Conservation (phyloP, 1,139 yeast species). For the Protomyces macrosporus region DNA sequence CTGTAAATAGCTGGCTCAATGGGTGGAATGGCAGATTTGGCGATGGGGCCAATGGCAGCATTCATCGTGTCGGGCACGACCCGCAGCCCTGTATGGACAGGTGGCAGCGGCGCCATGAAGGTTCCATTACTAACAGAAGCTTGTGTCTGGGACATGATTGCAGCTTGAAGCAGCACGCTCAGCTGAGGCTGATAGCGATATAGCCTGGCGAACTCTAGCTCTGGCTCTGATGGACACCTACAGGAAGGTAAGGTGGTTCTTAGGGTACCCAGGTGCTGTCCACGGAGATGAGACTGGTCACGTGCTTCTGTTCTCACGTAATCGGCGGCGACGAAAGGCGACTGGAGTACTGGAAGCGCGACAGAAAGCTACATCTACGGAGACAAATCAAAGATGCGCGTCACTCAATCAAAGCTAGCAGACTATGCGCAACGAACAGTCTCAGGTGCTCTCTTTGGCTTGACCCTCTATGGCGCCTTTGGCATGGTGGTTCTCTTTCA, state of each 20-base stretch:
- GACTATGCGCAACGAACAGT: conserved; percentile 24
- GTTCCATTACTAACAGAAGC: neutral
- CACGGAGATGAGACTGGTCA: too few relatives aligned
- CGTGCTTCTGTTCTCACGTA: neutral
- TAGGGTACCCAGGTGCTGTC: too few relatives aligned
- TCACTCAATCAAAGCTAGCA: conserved; percentile 20
- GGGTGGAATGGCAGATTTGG: conserved; percentile 5
- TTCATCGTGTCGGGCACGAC: neutral
- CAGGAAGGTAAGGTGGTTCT: too few relatives aligned
- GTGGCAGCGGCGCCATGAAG: neutral
- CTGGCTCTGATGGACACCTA: too few relatives aligned
- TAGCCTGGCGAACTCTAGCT: too few relatives aligned
- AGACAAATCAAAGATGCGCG: neutral
- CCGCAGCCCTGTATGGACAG: neutral
- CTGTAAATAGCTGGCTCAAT: neutral
- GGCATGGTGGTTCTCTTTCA: conserved; percentile 23
- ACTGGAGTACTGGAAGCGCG: neutral
- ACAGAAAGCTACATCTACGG: neutral
- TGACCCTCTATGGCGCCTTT: conserved; percentile 17
- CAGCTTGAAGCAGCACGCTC: too few relatives aligned
- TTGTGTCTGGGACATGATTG: neutral
- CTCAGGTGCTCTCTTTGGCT: conserved; percentile 18
- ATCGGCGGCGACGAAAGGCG: neutral
- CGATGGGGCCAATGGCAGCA: neutral
- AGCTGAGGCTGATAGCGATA: too few relatives aligned